phyloP scores from a whole-genome alignment of 345 rosid genomes.

The Lumnitzera racemosa region DNA sequence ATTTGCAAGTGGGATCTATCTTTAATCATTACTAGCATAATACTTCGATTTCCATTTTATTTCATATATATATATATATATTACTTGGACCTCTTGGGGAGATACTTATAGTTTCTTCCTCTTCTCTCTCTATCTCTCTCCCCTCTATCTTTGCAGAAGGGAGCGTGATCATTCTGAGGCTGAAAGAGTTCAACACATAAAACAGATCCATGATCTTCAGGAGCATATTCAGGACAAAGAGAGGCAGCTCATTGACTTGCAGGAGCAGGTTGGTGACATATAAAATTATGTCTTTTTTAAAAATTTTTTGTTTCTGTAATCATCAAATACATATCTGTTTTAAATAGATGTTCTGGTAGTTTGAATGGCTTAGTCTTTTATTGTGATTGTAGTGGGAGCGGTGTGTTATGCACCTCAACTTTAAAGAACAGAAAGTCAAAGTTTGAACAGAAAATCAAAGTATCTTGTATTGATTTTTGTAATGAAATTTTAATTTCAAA shows the following conservation, averaged over 20 bases:
- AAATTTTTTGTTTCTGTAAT: neutral
- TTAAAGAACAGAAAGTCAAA: too few relatives aligned
- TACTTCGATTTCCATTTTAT: too few relatives aligned
- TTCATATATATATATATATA: neutral
- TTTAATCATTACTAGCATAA: too few relatives aligned
- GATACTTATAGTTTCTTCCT: slow-evolving; percentile 7
- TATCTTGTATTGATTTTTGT: too few relatives aligned
- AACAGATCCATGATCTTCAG: slow-evolving; percentile 78
- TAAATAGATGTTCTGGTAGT: neutral
- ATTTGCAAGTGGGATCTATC: too few relatives aligned
- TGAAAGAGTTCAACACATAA: slow-evolving; percentile 75
- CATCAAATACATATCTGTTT: too few relatives aligned
- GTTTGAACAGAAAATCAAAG: too few relatives aligned
- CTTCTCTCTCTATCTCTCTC: neutral
- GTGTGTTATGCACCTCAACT: too few relatives aligned
- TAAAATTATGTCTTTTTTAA: neutral
- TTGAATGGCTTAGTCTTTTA: neutral
- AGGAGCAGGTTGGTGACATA: slow-evolving; percentile 67
- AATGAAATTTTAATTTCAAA: too few relatives aligned
- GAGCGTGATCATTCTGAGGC: slow-evolving; percentile 98
- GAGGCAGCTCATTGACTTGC: slow-evolving; percentile 72
- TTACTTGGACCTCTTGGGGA: slow-evolving; percentile 7
- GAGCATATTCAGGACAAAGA: slow-evolving; percentile 91
- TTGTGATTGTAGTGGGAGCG: too few relatives aligned
- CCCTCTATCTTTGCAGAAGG: slow-evolving; percentile 43